phyloP scores from a whole-genome alignment of 1,139 yeast species.

The Lodderomyces theae region DNA sequence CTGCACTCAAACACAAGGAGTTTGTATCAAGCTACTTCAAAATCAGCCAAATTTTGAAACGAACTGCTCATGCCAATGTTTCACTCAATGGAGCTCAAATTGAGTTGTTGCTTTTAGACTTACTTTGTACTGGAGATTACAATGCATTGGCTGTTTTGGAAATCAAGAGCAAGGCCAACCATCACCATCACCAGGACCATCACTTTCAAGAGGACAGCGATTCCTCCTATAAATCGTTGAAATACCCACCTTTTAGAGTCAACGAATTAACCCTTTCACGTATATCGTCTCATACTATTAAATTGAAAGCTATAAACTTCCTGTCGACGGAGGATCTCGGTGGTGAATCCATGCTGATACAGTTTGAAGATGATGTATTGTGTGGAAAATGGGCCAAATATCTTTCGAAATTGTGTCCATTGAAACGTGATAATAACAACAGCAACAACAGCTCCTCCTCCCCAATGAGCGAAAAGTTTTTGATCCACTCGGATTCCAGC shows the following conservation, averaged over 20 bases:
- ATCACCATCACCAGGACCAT: too few relatives aligned
- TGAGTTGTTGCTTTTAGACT: conserved; percentile 34
- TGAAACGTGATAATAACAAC: conserved; percentile 23
- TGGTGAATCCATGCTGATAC: conserved; percentile 12
- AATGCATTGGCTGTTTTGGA: conserved; percentile 41
- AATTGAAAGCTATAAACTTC: conserved; percentile 28
- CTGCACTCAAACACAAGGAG: conserved; percentile 5
- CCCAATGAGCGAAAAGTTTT: conserved; percentile 23
- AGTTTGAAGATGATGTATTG: conserved; percentile 20
- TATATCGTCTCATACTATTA: conserved; percentile 21
- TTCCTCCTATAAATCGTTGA: conserved; percentile 18
- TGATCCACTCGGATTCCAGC: conserved; percentile 20
- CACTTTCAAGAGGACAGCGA: too few relatives aligned
- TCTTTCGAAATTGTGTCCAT: conserved; percentile 32
- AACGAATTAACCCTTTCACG: conserved; percentile 27
- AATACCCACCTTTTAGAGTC: conserved; percentile 44
- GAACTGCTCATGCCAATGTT: conserved; percentile 22
- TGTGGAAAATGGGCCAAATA: conserved; percentile 28
- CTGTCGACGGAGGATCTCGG: conserved; percentile 4
- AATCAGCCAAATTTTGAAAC: conserved; percentile 33
- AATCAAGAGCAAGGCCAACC: too few relatives aligned
- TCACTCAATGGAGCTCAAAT: conserved; percentile 18
- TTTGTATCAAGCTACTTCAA: conserved; percentile 42
- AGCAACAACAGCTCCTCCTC: too few relatives aligned
- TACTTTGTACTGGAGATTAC: conserved; percentile 21